Conservation (phyloP, 1,284 basidiomycete species). For the Ustanciosporium gigantosporum region DNA sequence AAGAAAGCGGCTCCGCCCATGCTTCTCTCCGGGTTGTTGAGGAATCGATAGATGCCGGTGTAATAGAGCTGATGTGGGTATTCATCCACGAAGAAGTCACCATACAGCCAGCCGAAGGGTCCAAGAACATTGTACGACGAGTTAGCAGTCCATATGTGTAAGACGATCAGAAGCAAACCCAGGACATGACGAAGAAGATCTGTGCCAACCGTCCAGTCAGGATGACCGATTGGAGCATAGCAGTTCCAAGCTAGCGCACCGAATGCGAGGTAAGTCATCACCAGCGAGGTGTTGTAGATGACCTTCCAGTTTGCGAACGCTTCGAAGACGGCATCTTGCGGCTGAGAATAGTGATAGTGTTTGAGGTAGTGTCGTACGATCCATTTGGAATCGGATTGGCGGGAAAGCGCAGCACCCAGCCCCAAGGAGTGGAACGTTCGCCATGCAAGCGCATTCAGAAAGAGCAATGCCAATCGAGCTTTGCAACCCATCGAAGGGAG, state of each 20-base stretch:
- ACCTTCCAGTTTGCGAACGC: constrained; percentile 94
- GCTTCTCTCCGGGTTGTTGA: constrained; percentile 87
- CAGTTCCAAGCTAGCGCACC: constrained; percentile 45
- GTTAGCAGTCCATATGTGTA: constrained; percentile 88
- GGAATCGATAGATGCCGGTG: constrained; percentile 87
- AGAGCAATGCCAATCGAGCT: constrained; percentile 69
- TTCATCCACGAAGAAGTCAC: constrained; percentile 89
- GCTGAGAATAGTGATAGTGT: constrained; percentile 64
- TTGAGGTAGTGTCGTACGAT: constrained; percentile 91
- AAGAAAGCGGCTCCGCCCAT: constrained; percentile 96
- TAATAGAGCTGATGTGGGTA: constrained; percentile 89
- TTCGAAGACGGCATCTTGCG: constrained; percentile 69
- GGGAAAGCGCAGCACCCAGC: constrained; percentile 78
- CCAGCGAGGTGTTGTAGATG: constrained; percentile 86
- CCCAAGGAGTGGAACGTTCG: constrained; percentile 85
- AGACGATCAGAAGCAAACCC: constrained; percentile 70
- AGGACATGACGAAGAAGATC: constrained; percentile 76
- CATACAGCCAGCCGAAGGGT: constrained; percentile 59
- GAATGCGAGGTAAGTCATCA: constrained; percentile 78
- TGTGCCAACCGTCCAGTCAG: constrained; percentile 83
- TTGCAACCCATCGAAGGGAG: constrained; percentile 28
- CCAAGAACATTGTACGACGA: constrained; percentile 92
- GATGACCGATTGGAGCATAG: constrained; percentile 45
- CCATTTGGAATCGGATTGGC: constrained; percentile 84
- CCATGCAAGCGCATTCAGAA: constrained; percentile 82